Evolutionary conservation across 768 basidiomycete species (phyloP).

Genomic region (Sarcodon aspratus): DNA sequence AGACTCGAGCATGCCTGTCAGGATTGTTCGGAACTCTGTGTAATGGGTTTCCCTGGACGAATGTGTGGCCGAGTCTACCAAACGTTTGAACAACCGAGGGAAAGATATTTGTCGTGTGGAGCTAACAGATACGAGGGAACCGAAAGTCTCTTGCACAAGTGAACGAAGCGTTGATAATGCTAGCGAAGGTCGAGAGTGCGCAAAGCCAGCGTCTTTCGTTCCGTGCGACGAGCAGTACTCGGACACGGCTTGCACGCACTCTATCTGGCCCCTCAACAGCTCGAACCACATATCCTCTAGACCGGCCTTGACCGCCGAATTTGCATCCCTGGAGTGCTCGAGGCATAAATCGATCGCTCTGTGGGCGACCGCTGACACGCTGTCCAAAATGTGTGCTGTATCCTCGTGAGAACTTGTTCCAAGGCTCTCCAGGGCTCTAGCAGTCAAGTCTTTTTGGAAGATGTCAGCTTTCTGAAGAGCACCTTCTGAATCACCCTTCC

Average conservation of each 20-base stretch:
- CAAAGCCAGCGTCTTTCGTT: slow-evolving; percentile 2
- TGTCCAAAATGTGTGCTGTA: slow-evolving; percentile 22
- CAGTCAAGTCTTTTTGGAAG: slow-evolving; percentile 42
- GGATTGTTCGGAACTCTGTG: slow-evolving; percentile 82
- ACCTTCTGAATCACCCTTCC: slow-evolving; percentile 44
- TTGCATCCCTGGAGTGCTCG: slow-evolving; percentile 39
- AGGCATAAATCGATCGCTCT: slow-evolving; percentile 62
- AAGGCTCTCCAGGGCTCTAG: slow-evolving; percentile 19
- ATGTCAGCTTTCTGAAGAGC: slow-evolving; percentile 58
- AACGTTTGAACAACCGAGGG: slow-evolving; percentile 83
- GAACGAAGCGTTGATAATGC: slow-evolving; percentile 47
- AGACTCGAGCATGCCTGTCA: slow-evolving; percentile 92
- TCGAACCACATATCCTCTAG: slow-evolving; percentile 88
- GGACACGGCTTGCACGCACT: slow-evolving; percentile 62
- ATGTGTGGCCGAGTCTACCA: slow-evolving; percentile 62
- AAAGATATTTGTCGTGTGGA: slow-evolving; percentile 78
- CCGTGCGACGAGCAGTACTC: slow-evolving; percentile 20
- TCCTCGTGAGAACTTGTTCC: slow-evolving; percentile 3
- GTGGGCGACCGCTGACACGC: slow-evolving; percentile 46
- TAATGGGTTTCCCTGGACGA: slow-evolving; percentile 58
- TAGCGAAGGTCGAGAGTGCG: slow-evolving; percentile 16
- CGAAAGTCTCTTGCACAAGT: slow-evolving; percentile 78
- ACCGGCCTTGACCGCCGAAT: slow-evolving; percentile 27
- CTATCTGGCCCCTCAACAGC: slow-evolving; percentile 72
- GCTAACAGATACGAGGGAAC: slow-evolving; percentile 73